These are phyloP conservation scores for Tephrocybe rancida DNA, from an alignment of 768 basidiomycete species.

Conservation along the genomic window DNA sequence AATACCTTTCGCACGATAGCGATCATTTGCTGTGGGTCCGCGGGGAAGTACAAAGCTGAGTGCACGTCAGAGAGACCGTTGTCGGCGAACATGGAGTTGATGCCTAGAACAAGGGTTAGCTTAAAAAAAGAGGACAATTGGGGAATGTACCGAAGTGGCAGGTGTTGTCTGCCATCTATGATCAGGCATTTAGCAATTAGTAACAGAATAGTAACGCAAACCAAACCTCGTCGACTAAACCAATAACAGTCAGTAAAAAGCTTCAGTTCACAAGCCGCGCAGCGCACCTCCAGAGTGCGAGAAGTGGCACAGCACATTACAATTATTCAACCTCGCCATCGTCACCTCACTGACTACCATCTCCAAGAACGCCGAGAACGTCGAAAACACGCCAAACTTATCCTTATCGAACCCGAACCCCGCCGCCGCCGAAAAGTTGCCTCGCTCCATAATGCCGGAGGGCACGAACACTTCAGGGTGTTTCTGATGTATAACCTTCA, in stretches of 20 bases:
- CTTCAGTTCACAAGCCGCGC: neutral
- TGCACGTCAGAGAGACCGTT: slow-evolving; percentile 83
- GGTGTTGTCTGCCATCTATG: slow-evolving; percentile 46
- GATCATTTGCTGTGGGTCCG: slow-evolving; percentile 79
- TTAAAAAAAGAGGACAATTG: slow-evolving; percentile 18
- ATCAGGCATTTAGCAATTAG: neutral
- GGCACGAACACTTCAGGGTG: slow-evolving; percentile 87
- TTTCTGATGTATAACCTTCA: slow-evolving; percentile 87
- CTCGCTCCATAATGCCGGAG: slow-evolving; percentile 87
- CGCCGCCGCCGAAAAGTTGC: slow-evolving; percentile 83
- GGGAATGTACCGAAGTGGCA: slow-evolving; percentile 41
- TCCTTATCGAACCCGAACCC: slow-evolving; percentile 84
- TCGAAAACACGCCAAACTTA: slow-evolving; percentile 88
- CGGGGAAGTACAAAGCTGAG: slow-evolving; percentile 87
- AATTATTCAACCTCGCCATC: slow-evolving; percentile 90
- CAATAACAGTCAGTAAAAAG: slow-evolving; percentile 2
- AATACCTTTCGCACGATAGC: slow-evolving; percentile 78
- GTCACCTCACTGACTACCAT: slow-evolving; percentile 89
- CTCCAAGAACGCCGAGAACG: slow-evolving; percentile 91
- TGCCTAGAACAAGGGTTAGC: slow-evolving; percentile 57
- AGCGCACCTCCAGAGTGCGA: slow-evolving; percentile 81
- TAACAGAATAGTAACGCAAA: neutral
- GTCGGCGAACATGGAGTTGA: slow-evolving; percentile 89
- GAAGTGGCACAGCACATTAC: slow-evolving; percentile 88
- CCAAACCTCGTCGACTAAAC: slow-evolving; percentile 66